Evolutionary conservation across 2,329 filamentous ascomycete species (phyloP), one percentile per base, ranked within the genome.

Genomic region (Cytospora schulzeri): DNA sequence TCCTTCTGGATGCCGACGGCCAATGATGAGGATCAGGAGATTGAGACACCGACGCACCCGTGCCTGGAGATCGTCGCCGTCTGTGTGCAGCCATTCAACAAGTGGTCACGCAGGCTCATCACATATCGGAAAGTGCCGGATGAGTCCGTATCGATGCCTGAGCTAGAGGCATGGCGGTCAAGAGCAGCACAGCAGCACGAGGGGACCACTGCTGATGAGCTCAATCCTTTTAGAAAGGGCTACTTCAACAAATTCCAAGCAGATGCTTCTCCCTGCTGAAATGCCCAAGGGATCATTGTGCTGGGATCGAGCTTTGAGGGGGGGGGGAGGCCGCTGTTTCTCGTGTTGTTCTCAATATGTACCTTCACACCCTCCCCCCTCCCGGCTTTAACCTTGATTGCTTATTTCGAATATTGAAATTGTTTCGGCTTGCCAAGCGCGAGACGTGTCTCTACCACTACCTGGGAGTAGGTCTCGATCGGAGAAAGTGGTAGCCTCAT

Each of bases 1-100:
- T 91, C 91, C 9, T 96, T 99, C 81, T 99, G 95, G 95, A 96
- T 98, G 91, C 95, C 95, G 0, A 96, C 93, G 0, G 89, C 92
- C 31, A 93, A 92, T 72, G 88, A 91, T 66, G 85, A 92, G 69
- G 85, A 92, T 56, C 85, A 89, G 64, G 91, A 94, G 73, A 86
- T 97, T 26, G 81, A 86, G 0, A 84, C 94, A 17, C 94, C 94
- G 0, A 83, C 82, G 24, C 92, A 98, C 74, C 90, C 91, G 0
- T 86, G 85, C 64, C 78, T 99, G 17, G 85, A 90, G 71, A 79
- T 94, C 28, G 83, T 93, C 24, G 88, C 85, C 52, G 85, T 93
- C 33, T 97, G 93, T 73, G 87, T 91, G 8, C 95, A 99, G 74
- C 82, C 85, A 0, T 99, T 99, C 74, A 94, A 92, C 73, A 95